Evolutionary conservation across 176 grass and related monocot genomes (phyloP).

Genomic region (Oryza australiensis): DNA sequence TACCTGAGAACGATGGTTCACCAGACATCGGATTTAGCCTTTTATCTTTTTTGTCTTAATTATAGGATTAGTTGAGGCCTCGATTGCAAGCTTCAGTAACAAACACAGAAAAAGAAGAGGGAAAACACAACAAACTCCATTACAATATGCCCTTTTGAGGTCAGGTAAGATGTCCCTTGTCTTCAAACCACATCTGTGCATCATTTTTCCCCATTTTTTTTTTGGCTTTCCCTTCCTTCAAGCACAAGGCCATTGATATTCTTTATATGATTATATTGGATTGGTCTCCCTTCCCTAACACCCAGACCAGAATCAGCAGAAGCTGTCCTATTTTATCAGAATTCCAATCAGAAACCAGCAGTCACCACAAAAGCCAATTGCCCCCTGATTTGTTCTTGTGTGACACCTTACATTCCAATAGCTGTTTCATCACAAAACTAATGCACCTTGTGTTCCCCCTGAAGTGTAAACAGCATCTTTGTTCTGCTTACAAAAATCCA

Average conservation of each 20-base stretch:
- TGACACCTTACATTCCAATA: neutral
- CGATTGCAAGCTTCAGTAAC: neutral
- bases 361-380: neutral
- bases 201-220: neutral
- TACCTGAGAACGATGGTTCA: constrained; percentile 26
- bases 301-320: constrained; percentile 7
- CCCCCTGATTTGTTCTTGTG: neutral
- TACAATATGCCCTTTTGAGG: constrained; percentile 17
- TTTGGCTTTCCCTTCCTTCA: neutral
- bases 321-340: neutral
- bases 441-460: neutral
- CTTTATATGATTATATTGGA: neutral
- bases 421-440: neutral
- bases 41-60: neutral
- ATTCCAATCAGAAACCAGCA: constrained; percentile 15
- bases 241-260: neutral
- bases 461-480: constrained; percentile 6
- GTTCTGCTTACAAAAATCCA: neutral
- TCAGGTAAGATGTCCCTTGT: constrained; percentile 27
- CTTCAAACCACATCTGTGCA: neutral
- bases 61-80: neutral
- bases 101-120: neutral
- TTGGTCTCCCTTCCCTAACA: neutral
- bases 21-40: neutral
- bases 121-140: constrained; percentile 15